Conservation (phyloP, 108 stramenopile genomes). For the Nitzschia palea region DNA sequence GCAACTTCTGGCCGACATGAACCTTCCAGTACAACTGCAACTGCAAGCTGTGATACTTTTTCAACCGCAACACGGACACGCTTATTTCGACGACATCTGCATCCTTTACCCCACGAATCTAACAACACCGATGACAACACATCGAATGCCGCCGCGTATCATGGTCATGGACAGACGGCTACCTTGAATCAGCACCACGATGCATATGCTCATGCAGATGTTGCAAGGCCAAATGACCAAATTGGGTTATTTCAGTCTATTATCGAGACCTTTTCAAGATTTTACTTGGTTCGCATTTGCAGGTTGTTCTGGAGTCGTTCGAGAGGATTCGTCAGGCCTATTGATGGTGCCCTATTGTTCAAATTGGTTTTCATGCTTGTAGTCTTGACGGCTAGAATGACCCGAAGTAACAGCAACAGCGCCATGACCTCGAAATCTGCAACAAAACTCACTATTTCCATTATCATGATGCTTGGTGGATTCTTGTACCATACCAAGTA, state of each 20-base stretch:
- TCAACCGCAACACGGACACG: not conserved
- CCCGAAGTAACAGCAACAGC: conserved; percentile 8
- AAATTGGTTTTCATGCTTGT: conserved; percentile 39
- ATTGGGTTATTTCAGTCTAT: not conserved
- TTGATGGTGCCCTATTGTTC: conserved; percentile 37
- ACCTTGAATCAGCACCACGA: conserved; percentile 1
- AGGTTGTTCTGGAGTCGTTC: conserved; percentile 18
- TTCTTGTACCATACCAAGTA: conserved; percentile 40
- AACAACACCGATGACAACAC: no score
- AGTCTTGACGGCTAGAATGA: conserved; percentile 23
- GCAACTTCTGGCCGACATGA: not conserved
- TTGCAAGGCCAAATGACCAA: conserved; percentile 1
- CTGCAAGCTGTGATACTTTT: not conserved
- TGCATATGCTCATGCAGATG: not conserved
- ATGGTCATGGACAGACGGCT: no score
- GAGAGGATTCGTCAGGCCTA: conserved; percentile 12
- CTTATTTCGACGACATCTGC: not conserved
- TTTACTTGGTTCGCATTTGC: not conserved
- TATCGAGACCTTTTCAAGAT: not conserved
- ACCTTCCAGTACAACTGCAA: not conserved
- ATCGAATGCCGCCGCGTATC: no score
- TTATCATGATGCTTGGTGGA: conserved; percentile 16
- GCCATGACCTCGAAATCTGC: no score
- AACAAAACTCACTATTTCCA: not conserved
- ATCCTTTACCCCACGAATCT: not conserved